A percentile compares a stretch with the other conserved stretches of the same genome.
Evolutionary conservation across 139 green algal species (phyloP).

Genomic region (Closterium sp.): DNA sequence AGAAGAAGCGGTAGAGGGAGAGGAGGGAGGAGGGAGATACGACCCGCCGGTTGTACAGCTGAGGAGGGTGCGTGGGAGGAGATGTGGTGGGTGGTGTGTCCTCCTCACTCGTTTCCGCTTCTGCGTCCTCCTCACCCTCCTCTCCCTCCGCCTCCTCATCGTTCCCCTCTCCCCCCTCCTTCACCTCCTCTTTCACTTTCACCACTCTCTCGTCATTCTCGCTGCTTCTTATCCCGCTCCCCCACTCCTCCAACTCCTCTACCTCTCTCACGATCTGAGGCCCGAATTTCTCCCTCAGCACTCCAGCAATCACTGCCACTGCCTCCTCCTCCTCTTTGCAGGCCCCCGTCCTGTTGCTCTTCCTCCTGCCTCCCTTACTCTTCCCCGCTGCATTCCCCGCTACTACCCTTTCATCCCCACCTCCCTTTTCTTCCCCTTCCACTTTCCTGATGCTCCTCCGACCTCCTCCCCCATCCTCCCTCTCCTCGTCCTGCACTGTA

Average conservation of each 20-base stretch:
- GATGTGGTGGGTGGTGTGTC: not conserved
- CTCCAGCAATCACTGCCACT: not conserved
- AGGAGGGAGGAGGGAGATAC: not conserved
- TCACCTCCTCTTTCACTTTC: not conserved
- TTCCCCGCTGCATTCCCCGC: not conserved
- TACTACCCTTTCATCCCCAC: not conserved
- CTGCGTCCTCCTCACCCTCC: not conserved
- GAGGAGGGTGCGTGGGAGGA: not conserved
- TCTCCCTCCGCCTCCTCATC: too few species aligned
- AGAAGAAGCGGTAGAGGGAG: slow-evolving; percentile 10
- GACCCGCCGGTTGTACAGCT: too few species aligned
- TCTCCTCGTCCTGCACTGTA: not conserved
- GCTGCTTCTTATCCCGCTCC: too few species aligned
- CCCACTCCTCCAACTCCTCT: slow-evolving; percentile 7
- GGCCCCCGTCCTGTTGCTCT: too few species aligned
- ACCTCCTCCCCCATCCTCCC: not conserved
- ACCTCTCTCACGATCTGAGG: not conserved
- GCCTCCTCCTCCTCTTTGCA: not conserved
- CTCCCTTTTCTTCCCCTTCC: not conserved
- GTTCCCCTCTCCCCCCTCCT: not conserved
- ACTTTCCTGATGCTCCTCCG: too few species aligned
- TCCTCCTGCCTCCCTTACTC: not conserved
- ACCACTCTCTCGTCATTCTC: not conserved
- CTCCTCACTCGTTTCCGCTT: not conserved
- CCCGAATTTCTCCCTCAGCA: not conserved